Conservation (phyloP, 2,329 filamentous ascomycete species). For the Diaporthe sp. region DNA sequence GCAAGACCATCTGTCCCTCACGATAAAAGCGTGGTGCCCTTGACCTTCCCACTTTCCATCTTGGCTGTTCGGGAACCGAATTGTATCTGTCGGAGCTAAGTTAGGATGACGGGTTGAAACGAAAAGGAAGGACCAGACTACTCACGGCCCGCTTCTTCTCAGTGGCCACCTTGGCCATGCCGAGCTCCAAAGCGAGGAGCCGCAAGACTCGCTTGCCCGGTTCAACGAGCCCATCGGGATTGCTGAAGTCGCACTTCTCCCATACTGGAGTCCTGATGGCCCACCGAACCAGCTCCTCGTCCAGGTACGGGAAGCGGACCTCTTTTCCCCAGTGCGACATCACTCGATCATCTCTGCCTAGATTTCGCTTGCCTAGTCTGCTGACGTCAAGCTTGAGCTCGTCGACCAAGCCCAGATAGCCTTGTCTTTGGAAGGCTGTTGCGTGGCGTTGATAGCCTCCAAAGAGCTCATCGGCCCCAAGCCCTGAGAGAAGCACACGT, state of each 20-base stretch:
- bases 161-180: constrained; percentile 77
- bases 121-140: constrained; percentile 44
- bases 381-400: constrained; percentile 89
- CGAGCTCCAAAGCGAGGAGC: constrained; percentile 80
- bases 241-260: constrained; percentile 91
- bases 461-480: constrained; percentile 97
- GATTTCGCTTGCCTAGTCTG: constrained; percentile 91
- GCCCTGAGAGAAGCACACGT: constrained; percentile 88
- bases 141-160: constrained; percentile 94
- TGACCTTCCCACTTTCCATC: constrained; percentile 79
- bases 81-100: constrained; percentile 71
- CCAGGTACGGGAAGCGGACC: constrained; percentile 90
- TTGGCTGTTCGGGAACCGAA: constrained; percentile 87
- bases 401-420: constrained; percentile 79
- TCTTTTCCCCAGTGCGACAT: constrained; percentile 92
- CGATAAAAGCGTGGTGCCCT: constrained; percentile 74
- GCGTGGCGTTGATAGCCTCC: constrained; percentile 91
- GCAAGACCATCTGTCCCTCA: constrained; percentile 47
- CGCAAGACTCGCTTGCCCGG: constrained; percentile 86
- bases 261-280: constrained; percentile 80
- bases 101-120: background rate
- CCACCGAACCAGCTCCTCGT: constrained; percentile 88
- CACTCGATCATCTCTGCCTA: constrained; percentile 92
- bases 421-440: constrained; percentile 77
- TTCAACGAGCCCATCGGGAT: constrained; percentile 66